Base-by-base conservation (phyloP, 176 grass and related monocot species). In the Thalia dealbata region DNA sequence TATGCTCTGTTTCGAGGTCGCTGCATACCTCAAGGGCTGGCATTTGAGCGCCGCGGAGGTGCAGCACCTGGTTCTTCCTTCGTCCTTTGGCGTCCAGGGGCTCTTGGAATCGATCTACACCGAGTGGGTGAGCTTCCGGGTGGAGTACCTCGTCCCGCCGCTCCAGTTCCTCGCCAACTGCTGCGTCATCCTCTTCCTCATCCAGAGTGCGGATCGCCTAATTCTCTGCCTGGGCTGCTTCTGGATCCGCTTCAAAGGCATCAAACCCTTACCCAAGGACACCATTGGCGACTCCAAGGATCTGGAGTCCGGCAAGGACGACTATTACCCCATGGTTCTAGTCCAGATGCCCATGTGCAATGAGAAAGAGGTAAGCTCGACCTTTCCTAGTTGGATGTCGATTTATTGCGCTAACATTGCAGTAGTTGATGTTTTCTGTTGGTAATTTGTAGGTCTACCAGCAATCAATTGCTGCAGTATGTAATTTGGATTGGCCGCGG, bases 381-480 rank as follows among this genome's bases (percentile, higher is more conserved):
- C 38, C 63, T 41, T 16, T n/a, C 19, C 15, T 1, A 22, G 38
- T 68, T 22, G 38, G 15, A 68, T 68, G 43, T 12, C 0, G 18
- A 3, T 22, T 32, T 27, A 9, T 44, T 68, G 38, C 9, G 35
- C 65, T 44, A 68, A 44, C 35, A 43, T 6, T 13, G 19, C 65
- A 30, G 11, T 68, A 38, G 4, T 68, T 44, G 9, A 0, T 0
- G 16, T 32, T 15, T 64, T 18, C 24, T 64, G 13, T 1, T 64
- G 25, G 26, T 27, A 15, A 30, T 64, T 26, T 88, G 74, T 78
- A 96, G 88, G 91, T 96, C 42, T 96, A 96, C 76, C 85, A 96
- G 79, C 91, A 96, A 76, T 96, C 91, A 51, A 96, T 96, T 6
- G 79, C 84, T 18, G 88, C 91, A 29, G 81, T 86, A 52, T 96